Percentiles rank a stretch among this genome's conserved stretches.
Conservation (phyloP, 169 alveolate genomes). For the Plasmodium falciparum region DNA sequence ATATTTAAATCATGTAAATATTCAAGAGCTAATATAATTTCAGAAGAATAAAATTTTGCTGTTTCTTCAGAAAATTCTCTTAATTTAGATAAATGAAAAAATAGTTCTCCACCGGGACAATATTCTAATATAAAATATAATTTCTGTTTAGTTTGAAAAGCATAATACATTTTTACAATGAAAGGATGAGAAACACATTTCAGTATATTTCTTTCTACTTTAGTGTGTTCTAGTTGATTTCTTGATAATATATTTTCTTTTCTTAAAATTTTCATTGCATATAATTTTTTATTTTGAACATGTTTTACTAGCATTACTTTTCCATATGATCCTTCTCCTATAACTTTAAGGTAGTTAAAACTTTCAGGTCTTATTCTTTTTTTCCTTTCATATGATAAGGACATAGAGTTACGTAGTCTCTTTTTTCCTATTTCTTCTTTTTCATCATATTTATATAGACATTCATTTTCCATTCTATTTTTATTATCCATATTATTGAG, state of each 20-base stretch:
- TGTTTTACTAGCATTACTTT: slow-evolving; percentile 87
- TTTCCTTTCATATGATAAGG: slow-evolving; percentile 46
- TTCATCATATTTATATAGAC: slow-evolving; percentile 41
- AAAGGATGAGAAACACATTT: slow-evolving; percentile 85
- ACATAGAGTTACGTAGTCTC: slow-evolving; percentile 17
- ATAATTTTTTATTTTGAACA: slow-evolving; percentile 26
- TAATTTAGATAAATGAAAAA: slow-evolving; percentile 79
- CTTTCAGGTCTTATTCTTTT: slow-evolving; percentile 78
- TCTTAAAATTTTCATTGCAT: slow-evolving; percentile 84
- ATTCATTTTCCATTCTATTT: slow-evolving; percentile 17
- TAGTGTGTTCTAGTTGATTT: slow-evolving; percentile 82
- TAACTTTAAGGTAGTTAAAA: slow-evolving; percentile 90
- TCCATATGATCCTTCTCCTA: slow-evolving; percentile 95
- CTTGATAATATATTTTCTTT: slow-evolving; percentile 80
- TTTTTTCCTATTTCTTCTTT: slow-evolving; percentile 26
- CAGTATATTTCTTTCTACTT: slow-evolving; percentile 79
- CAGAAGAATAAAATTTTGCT: slow-evolving; percentile 84
- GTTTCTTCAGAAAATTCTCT: slow-evolving; percentile 73
- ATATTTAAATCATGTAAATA: slow-evolving; percentile 85
- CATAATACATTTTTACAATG: slow-evolving; percentile 82
- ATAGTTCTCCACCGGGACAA: slow-evolving; percentile 89
- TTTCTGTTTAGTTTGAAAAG: slow-evolving; percentile 85
- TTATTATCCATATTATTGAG: neutral
- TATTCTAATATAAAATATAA: slow-evolving; percentile 88
- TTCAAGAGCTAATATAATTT: slow-evolving; percentile 86